Percentiles rank a stretch among this genome's conserved stretches.
Conservation (phyloP, 495 filamentous ascomycete genomes). For the Bryoglossum gracile region DNA sequence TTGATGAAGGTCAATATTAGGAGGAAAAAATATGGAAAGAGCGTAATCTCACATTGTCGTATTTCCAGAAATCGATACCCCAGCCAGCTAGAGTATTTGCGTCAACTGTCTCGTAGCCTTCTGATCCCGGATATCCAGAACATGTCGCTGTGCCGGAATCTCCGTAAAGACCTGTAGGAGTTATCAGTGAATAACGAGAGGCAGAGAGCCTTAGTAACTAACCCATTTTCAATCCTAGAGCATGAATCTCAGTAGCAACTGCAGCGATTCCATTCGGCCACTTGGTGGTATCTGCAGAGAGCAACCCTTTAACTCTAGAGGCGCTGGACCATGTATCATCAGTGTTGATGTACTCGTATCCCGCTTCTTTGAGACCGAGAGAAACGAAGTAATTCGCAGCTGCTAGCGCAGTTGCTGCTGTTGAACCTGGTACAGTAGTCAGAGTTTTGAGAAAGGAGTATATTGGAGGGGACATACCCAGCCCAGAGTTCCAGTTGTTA, state of each 20-base stretch:
- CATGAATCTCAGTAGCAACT: constrained; percentile 23
- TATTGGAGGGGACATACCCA: neutral
- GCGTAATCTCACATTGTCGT: neutral
- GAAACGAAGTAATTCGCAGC: constrained; percentile 6
- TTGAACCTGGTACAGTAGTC: neutral
- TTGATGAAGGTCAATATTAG: neutral
- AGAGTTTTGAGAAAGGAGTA: neutral
- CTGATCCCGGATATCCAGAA: constrained; percentile 3
- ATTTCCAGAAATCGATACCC: constrained; percentile 11
- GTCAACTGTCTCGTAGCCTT: constrained; percentile 3
- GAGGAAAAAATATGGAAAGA: neutral
- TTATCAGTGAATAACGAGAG: neutral
- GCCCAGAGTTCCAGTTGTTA: constrained; percentile 2
- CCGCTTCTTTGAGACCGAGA: constrained; percentile 9
- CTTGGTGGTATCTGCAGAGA: constrained; percentile 21
- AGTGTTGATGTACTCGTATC: constrained; percentile 11
- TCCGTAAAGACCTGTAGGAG: constrained; percentile 1
- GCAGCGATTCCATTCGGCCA: constrained; percentile 25
- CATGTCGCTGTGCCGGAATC: constrained; percentile 8
- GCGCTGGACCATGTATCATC: constrained; percentile 6
- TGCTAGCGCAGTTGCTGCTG: constrained; percentile 1
- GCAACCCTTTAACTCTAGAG: neutral
- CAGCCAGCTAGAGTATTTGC: constrained; percentile 6
- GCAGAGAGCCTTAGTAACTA: neutral
- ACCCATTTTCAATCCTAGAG: constrained; percentile 29